A percentile compares a stretch with the other conserved stretches of the same genome.
These are phyloP conservation scores for Wickerhamiella pararugosa DNA, from an alignment of 1,139 yeast species.

Conservation along the genomic window DNA sequence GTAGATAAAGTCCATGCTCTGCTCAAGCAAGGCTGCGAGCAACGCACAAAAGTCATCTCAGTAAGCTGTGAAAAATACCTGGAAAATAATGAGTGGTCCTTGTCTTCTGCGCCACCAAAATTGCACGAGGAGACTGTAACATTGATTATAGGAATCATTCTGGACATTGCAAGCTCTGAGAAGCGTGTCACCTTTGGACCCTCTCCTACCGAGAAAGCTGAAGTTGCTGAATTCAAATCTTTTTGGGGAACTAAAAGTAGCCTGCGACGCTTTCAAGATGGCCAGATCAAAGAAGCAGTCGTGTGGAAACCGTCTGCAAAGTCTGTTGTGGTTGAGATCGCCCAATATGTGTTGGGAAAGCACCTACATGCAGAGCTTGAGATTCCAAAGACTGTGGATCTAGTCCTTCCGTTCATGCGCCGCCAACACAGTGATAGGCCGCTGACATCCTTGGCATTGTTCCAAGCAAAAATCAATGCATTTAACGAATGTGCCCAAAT, in stretches of 20 bases:
- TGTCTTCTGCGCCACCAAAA: slow-evolving; percentile 15
- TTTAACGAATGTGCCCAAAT: slow-evolving; percentile 52
- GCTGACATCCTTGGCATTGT: slow-evolving; percentile 37
- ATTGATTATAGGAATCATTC: slow-evolving; percentile 44
- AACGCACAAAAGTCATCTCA: slow-evolving; percentile 32
- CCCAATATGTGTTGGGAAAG: slow-evolving; percentile 43
- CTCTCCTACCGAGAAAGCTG: slow-evolving; percentile 38
- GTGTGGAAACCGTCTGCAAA: slow-evolving; percentile 54
- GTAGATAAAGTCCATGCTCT: slow-evolving; percentile 46
- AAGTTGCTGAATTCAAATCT: slow-evolving; percentile 47
- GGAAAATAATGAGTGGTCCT: slow-evolving; percentile 36
- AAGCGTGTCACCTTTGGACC: slow-evolving; percentile 82
- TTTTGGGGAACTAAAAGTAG: slow-evolving; percentile 89
- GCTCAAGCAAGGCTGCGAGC: slow-evolving; percentile 50
- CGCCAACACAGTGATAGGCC: slow-evolving; percentile 26
- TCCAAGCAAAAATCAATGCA: slow-evolving; percentile 41
- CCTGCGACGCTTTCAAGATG: slow-evolving; percentile 74
- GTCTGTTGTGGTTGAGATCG: slow-evolving; percentile 52
- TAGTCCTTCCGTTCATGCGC: slow-evolving; percentile 7
- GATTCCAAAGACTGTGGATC: slow-evolving; percentile 8
- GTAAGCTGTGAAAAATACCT: slow-evolving; percentile 23
- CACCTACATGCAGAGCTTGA: slow-evolving; percentile 29
- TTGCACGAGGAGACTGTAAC: slow-evolving; percentile 13
- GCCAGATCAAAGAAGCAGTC: slow-evolving; percentile 76
- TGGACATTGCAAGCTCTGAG: slow-evolving; percentile 65